Conservation (phyloP, 352 stramenopile species). For the Phytophthora cajani region DNA sequence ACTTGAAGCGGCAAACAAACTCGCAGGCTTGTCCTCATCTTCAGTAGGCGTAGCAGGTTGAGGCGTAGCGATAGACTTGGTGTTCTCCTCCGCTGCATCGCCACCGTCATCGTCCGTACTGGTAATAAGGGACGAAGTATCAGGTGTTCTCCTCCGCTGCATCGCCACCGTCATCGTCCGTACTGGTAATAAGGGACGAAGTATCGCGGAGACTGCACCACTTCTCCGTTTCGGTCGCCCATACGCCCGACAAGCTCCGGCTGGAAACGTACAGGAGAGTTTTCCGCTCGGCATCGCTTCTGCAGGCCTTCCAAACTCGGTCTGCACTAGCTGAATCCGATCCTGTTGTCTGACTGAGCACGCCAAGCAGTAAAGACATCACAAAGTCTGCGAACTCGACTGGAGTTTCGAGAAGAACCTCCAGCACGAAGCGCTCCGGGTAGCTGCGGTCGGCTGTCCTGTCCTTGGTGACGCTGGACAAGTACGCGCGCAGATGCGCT, state of each 20-base stretch:
- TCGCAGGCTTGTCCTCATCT: not conserved
- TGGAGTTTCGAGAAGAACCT: constrained; percentile 61
- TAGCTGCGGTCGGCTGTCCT: constrained; percentile 4
- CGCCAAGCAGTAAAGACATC: constrained; percentile 43
- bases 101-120: not conserved
- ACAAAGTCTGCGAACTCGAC: constrained; percentile 63
- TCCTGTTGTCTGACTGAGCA: constrained; percentile 13
- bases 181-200: constrained; percentile 11
- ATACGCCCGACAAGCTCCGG: constrained; percentile 30
- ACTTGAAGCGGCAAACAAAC: constrained; percentile 13
- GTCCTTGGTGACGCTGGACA: constrained; percentile 26
- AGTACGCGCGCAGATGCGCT: constrained; percentile 59
- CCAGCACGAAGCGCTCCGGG: constrained; percentile 47
- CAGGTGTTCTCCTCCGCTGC: not conserved
- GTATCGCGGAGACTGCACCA: constrained; percentile 30
- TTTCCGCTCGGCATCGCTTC: constrained; percentile 42
- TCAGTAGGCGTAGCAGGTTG: constrained; percentile 2
- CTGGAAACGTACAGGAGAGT: constrained; percentile 32
- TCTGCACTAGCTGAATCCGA: constrained; percentile 28
- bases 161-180: not conserved
- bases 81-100: not conserved
- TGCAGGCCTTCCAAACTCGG: constrained; percentile 43
- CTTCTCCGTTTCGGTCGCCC: constrained; percentile 24
- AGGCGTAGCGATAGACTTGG: not conserved
- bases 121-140: constrained; percentile 17